A percentile compares a stretch with the other conserved stretches of the same genome.
These are phyloP conservation scores for Lyophyllum semitale DNA, from an alignment of 768 basidiomycete species.

Conservation along the genomic window DNA sequence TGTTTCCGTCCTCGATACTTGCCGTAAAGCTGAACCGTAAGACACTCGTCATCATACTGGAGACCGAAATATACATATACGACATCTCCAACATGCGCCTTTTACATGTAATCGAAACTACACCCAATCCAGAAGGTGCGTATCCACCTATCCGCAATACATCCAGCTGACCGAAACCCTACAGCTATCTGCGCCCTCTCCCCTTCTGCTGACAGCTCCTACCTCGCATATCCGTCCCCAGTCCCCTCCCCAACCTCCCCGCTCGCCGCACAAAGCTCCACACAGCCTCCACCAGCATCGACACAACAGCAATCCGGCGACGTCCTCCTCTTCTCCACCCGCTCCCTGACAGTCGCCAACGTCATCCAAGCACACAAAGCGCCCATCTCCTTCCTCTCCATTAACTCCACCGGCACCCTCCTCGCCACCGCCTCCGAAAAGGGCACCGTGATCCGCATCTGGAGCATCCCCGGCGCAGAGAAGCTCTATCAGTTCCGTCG, in stretches of 20 bases:
- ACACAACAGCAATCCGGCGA: constrained; percentile 64
- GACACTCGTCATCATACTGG: constrained; percentile 92
- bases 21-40: constrained; percentile 98
- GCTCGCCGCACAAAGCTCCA: constrained; percentile 39
- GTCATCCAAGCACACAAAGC: constrained; percentile 97
- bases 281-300: constrained; percentile 38
- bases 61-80: constrained; percentile 98
- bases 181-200: constrained; percentile 93
- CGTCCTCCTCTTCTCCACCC: constrained; percentile 93
- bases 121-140: constrained; percentile 91
- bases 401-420: constrained; percentile 86
- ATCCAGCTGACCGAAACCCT: constrained; percentile 2
- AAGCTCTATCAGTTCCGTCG: constrained; percentile 94
- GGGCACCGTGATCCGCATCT: constrained; percentile 96
- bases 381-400: constrained; percentile 82
- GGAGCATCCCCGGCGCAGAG: constrained; percentile 87
- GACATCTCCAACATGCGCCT: constrained; percentile 99
- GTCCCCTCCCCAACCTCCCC: constrained; percentile 80
- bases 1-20: constrained; percentile 95
- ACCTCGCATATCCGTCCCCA: constrained; percentile 95
- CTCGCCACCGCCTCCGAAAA: constrained; percentile 94
- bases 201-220: constrained; percentile 89
- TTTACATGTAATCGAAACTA: constrained; percentile 95
- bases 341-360: constrained; percentile 88
- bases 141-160: constrained; percentile 1